Base-by-base conservation (phyloP, 2,329 filamentous ascomycete genomes). In the Pestalotiopsis sp. region DNA sequence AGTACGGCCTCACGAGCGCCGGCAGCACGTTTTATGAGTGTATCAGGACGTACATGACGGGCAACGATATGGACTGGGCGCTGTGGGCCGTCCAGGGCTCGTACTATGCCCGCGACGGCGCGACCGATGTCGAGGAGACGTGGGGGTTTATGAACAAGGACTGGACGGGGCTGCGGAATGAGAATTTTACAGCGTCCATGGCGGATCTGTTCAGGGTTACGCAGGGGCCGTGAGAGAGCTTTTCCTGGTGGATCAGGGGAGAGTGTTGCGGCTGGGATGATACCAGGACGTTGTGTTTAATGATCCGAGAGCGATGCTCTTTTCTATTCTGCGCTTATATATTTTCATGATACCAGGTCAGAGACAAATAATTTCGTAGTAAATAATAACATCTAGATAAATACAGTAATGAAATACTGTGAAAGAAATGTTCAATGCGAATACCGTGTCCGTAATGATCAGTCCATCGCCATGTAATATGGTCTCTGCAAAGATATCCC, bases 31-130 rank as follows among this genome's bases (percentile, higher is more conserved):
- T 89, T 73, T 80, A 88, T 60, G 78, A 79, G 11, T 90, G 88
- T 71, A 73, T 90, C 45, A 78, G 83, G 4, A 82, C 80, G 12
- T 88, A 88, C 68, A 83, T 90, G 80, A 78, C 83, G 63, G 75
- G 78, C 57, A 90, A 89, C 75, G 86, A 90, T 72, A 84, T 84
- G 41, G 88, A 90, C 70, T 90, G 88, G 87, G 83, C 84, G 1
- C 79, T 88, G 13, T 90, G 88, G 88, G 85, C 85, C 4, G 72
- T 90, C 58, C 83, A 87, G 76, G 88, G 88, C 13, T 86, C 84
- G 69, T 90, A 89, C 71, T 90, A 90, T 71, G 81, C 88, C 12
- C 80, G 87, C n/a, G 79, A 85, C 68, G 83, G 83, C 36, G 77
- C 73, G 9, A 76, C 86, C 17, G 84, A 89, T 70, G 79, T 80